Percentiles rank a stretch among this genome's conserved stretches.
These are phyloP conservation scores for Phytophthora lateralis DNA, from an alignment of 352 stramenopile genomes.

Conservation along the genomic window DNA sequence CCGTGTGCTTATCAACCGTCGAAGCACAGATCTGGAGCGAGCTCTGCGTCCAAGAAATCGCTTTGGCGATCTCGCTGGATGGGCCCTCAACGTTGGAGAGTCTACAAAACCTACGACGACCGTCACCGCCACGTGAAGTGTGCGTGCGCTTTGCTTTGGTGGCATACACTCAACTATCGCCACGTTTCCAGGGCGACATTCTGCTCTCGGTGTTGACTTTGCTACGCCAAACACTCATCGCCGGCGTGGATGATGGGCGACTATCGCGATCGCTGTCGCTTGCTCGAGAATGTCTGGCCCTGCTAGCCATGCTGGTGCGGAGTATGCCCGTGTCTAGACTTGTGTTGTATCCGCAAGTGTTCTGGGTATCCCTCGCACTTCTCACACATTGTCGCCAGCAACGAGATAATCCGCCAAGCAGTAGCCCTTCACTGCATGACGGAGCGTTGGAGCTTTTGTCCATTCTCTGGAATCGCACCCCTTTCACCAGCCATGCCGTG, in stretches of 20 bases:
- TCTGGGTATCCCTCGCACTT: slow-evolving; percentile 76
- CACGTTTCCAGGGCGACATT: slow-evolving; percentile 64
- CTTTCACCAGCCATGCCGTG: slow-evolving; percentile 49
- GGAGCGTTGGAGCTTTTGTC: slow-evolving; percentile 48
- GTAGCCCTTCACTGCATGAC: slow-evolving; percentile 22
- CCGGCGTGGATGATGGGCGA: slow-evolving; percentile 15
- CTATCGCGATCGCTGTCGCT: slow-evolving; percentile 28
- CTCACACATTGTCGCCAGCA: slow-evolving; percentile 56
- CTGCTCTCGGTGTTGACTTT: slow-evolving; percentile 63
- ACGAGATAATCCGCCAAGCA: slow-evolving; percentile 8
- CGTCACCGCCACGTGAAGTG: slow-evolving; percentile 18
- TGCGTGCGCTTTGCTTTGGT: slow-evolving; percentile 65
- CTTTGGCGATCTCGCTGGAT: slow-evolving; percentile 42
- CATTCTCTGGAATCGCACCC: slow-evolving; percentile 47
- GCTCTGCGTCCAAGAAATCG: slow-evolving; percentile 64
- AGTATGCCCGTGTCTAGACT: slow-evolving; percentile 60
- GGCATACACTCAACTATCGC: slow-evolving; percentile 50
- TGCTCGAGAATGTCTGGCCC: slow-evolving; percentile 50
- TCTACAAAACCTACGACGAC: slow-evolving; percentile 5
- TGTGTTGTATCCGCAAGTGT: slow-evolving; percentile 73
- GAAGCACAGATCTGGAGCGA: slow-evolving; percentile 55
- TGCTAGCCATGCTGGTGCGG: slow-evolving; percentile 45
- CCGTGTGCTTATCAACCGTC: slow-evolving; percentile 31
- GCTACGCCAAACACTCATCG: slow-evolving; percentile 37
- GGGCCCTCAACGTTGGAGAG: slow-evolving; percentile 1